A percentile compares a stretch with the other conserved stretches of the same genome.
Conservation (phyloP, 371 early-diverging fungal species). For the Enteropsectra breve region DNA sequence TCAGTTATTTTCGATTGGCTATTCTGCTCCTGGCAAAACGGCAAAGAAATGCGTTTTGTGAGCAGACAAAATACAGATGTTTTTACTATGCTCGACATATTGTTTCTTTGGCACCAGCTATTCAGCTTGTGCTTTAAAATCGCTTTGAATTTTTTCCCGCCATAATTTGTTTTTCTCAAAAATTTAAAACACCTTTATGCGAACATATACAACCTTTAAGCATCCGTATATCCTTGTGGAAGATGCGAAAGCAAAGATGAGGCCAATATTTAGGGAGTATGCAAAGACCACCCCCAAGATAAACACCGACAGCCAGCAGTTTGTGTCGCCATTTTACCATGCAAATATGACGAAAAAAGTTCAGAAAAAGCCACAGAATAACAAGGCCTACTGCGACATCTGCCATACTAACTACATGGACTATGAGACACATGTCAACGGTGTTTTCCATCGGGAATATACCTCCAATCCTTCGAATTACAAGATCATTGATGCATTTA, state of each 20-base stretch:
- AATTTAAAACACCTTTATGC: slow-evolving; percentile 28
- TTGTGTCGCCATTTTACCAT: slow-evolving; percentile 37
- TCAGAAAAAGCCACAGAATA: slow-evolving; percentile 10
- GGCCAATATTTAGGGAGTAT: slow-evolving; percentile 59
- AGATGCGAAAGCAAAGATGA: slow-evolving; percentile 48
- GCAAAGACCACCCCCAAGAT: slow-evolving; percentile 33
- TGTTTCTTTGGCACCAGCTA: too few relatives aligned
- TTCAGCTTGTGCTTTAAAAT: too few relatives aligned
- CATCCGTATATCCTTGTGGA: slow-evolving; percentile 58
- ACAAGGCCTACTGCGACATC: slow-evolving; percentile 54
- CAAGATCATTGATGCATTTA: slow-evolving; percentile 50
- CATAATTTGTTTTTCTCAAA: slow-evolving; percentile 6
- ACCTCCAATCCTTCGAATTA: slow-evolving; percentile 47
- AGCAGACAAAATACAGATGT: too few relatives aligned
- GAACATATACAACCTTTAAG: slow-evolving; percentile 55
- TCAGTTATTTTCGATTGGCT: too few relatives aligned
- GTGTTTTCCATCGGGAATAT: slow-evolving; percentile 43
- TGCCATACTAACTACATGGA: slow-evolving; percentile 53
- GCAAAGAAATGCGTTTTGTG: too few relatives aligned
- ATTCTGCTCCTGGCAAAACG: too few relatives aligned
- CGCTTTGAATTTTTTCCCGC: slow-evolving; percentile 3
- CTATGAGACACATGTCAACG: slow-evolving; percentile 50
- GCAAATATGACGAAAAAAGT: slow-evolving; percentile 13
- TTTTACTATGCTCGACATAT: too few relatives aligned
- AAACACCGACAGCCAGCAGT: slow-evolving; percentile 26